A percentile compares a stretch with the other conserved stretches of the same genome.
phyloP scores from a whole-genome alignment of 257 asterid genomes.

The Salvia splendens region DNA sequence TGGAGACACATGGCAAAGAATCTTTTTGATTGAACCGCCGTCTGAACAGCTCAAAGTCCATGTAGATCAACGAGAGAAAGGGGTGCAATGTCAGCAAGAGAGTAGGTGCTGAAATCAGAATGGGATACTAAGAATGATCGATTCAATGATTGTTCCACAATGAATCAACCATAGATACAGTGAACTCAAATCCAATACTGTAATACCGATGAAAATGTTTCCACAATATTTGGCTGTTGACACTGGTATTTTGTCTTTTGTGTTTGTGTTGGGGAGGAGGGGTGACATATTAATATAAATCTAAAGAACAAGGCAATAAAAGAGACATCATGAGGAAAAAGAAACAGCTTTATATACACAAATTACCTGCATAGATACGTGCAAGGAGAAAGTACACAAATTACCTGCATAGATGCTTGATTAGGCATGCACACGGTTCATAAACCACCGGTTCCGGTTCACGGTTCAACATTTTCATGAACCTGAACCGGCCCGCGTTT shows the following conservation, averaged over 20 bases:
- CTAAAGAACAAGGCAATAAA: slow-evolving; percentile 8
- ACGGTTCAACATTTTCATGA: too few species aligned
- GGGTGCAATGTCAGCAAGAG: slow-evolving; percentile 11
- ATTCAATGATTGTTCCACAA: slow-evolving; percentile 14
- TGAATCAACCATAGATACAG: slow-evolving; percentile 4
- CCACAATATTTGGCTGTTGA: background rate
- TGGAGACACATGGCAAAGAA: slow-evolving; percentile 87
- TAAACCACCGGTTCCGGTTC: too few species aligned
- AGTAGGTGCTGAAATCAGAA: slow-evolving; percentile 16
- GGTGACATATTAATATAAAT: background rate
- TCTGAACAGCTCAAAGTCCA: slow-evolving; percentile 98
- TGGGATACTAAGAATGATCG: slow-evolving; percentile 14
- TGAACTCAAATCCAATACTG: slow-evolving; percentile 1
- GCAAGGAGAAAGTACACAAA: slow-evolving; percentile 29
- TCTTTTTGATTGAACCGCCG: slow-evolving; percentile 93
- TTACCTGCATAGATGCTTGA: slow-evolving; percentile 62
- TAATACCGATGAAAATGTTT: background rate
- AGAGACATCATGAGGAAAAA: background rate
- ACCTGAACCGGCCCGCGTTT: too few species aligned
- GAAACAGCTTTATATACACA: background rate
- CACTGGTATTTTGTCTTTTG: background rate
- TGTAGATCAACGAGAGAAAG: slow-evolving; percentile 57
- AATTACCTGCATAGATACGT: too few species aligned
- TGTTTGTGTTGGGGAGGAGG: background rate
- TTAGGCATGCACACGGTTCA: too few species aligned